Evolutionary conservation across 2,329 filamentous ascomycete genomes (phyloP), one percentile per base, ranked within the genome.

Genomic region (Chaetomiaceae sp.): DNA sequence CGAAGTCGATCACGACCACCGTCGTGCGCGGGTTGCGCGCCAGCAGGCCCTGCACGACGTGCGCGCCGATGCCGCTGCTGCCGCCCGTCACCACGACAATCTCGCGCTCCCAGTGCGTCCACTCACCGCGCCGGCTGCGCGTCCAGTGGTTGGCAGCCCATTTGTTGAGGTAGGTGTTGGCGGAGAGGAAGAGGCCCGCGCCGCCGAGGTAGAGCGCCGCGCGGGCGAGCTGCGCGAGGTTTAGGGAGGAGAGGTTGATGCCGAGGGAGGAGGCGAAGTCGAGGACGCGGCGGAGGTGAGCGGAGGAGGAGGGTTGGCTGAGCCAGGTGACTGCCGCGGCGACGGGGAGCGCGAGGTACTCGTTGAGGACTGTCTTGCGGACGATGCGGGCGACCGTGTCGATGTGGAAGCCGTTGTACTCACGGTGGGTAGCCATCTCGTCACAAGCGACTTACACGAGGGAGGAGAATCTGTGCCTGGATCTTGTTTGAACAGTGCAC

Each of bases 31-130:
- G 55, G 52, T 61, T 63, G 11, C 61, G 49, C 0, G 38, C 45
- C 0, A 59, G 50, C 9, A 66, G 62, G 38, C 47, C 60, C 39
- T 60, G 54, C 11, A 61, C 65, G 38, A 71, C 61, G 44, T 58
- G 57, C 20, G 56, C 56, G 1, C 70, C 70, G 38, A 73, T 70
- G 3, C 70, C 70, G 41, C 66, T 64, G 32, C 64, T 68, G 2
- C 67, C 69, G 3, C 70, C 70, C 1, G 70, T 72, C 2, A 73
- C 65, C 4, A 72, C 62, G 0, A 69, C 68, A 2, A 73, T 57
- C 45, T 73, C 69, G 3, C 59, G 58, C 5, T 59, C 53, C 66
- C 68, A 71, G 38, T 67, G 27, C 52, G 19, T 17, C 54, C 54
- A 56, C 15, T 56, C 54, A 10, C 65, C 65, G 63, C 12, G 29